Base-by-base conservation (phyloP, 495 filamentous ascomycete species). In the Pyrenopolyporus hunteri region DNA sequence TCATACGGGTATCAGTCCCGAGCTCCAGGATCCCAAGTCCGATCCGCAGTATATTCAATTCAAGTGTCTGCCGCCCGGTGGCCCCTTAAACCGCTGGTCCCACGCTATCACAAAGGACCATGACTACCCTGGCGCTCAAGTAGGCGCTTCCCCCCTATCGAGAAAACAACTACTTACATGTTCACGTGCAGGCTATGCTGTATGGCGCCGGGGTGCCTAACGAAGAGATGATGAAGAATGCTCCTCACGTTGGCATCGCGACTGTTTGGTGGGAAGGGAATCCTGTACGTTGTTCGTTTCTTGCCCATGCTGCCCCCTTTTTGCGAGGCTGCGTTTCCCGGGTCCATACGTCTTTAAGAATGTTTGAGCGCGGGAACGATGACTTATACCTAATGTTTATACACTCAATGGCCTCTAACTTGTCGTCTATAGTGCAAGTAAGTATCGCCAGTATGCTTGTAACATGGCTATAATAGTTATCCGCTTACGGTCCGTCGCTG, bases 191-290 rank as follows among this genome's bases (percentile, higher is more conserved):
- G 87, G 93, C 93, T 57, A 98, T 98, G 94, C 82, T 97, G 2
- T 97, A 94, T 76, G 93, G 90, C 4, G 93, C 93, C 7, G 94
- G 94, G 20, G 88, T 97, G 23, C 92, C 92, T 10, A 81, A 92
- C 65, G 80, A 84, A 64, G 82, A 93, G 23, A 82, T 89, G 62
- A 97, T 97, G 92, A 90, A 92, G 71, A 94, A 83, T 49, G 87
- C 87, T 47, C 92, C 93, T 5, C 94, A 98, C 55, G 90, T 98
- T 9, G 94, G 94, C 20, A 79, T 86, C 56, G 89, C 93, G 5
- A 91, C 90, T 4, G 91, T 97, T 2, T 97, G 93, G 93, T 98
- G 93, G 92, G 94, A 98, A 74, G 94, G 94, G 22, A 98, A 98
- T 71, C 92, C 94, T 45, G 61, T 64, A 64, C 17, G 61, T 58